Evolutionary conservation across 2,329 filamentous ascomycete species (phyloP).

Genomic region (Pestalotiopsis fici): DNA sequence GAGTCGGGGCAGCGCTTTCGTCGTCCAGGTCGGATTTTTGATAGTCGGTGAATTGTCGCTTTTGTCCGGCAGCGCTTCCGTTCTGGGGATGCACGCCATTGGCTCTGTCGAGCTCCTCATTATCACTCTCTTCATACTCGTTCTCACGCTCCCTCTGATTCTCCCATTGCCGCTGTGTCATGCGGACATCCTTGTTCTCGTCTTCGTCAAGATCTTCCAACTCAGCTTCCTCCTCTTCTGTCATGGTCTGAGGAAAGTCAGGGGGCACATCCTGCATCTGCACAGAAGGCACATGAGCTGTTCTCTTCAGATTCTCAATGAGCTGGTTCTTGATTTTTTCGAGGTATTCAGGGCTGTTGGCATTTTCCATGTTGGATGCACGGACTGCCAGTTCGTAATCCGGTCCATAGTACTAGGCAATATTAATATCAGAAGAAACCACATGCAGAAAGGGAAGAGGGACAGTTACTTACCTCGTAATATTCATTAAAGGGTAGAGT

Average conservation of each 20-base stretch:
- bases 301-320: slow-evolving; percentile 83
- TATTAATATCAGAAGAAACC: slow-evolving; percentile 26
- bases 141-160: slow-evolving; percentile 74
- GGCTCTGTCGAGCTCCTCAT: slow-evolving; percentile 75
- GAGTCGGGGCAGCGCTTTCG: slow-evolving; percentile 39
- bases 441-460: background rate
- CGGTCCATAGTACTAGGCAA: slow-evolving; percentile 79
- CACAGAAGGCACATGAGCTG: slow-evolving; percentile 84
- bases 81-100: slow-evolving; percentile 67
- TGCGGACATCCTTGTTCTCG: slow-evolving; percentile 79
- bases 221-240: slow-evolving; percentile 67
- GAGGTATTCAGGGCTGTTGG: slow-evolving; percentile 80
- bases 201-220: slow-evolving; percentile 77
- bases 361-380: slow-evolving; percentile 87
- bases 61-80: slow-evolving; percentile 47
- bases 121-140: slow-evolving; percentile 86
- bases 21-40: slow-evolving; percentile 45
- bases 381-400: slow-evolving; percentile 91
- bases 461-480: slow-evolving; percentile 62
- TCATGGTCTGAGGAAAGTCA: slow-evolving; percentile 61
- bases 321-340: slow-evolving; percentile 80
- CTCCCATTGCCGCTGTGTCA: slow-evolving; percentile 82
- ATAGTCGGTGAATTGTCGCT: slow-evolving; percentile 48
- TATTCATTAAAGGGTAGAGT: slow-evolving; percentile 97
- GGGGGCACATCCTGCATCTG: slow-evolving; percentile 81